phyloP scores from a whole-genome alignment of 2,329 filamentous ascomycete genomes.

The Delphinella strobiligena region DNA sequence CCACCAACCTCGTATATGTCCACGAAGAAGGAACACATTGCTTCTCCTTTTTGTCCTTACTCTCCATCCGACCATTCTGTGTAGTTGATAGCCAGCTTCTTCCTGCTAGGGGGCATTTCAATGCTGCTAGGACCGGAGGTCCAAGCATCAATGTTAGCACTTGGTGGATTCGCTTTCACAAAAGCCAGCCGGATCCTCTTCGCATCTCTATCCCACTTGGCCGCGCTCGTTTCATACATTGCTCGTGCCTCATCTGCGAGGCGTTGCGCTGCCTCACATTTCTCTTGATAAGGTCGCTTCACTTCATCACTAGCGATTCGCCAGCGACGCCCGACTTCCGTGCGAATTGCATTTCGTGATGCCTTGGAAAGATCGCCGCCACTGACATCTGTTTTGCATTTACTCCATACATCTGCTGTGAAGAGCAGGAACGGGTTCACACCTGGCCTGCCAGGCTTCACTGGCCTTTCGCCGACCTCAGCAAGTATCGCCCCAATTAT shows the following conservation, averaged over 20 bases:
- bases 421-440: conserved; percentile 84
- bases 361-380: conserved; percentile 57
- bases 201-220: conserved; percentile 61
- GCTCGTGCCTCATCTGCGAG: conserved; percentile 47
- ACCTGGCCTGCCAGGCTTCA: conserved; percentile 58
- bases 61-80: conserved; percentile 3
- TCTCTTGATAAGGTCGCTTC: conserved; percentile 66
- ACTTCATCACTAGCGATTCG: conserved; percentile 58
- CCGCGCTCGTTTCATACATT: conserved; percentile 49
- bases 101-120: conserved; percentile 4
- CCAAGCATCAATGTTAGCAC: not conserved
- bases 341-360: conserved; percentile 61
- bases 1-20: no score
- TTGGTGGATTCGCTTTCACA: conserved; percentile 7
- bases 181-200: conserved; percentile 30
- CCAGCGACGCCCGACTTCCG: conserved; percentile 85
- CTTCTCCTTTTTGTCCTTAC: not conserved
- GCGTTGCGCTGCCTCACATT: conserved; percentile 58
- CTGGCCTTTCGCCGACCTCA: conserved; percentile 62
- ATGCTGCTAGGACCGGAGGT: conserved; percentile 5
- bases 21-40: no score
- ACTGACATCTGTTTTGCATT: conserved; percentile 53
- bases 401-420: conserved; percentile 61
- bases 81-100: conserved; percentile 4
- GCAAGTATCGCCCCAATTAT: conserved; percentile 45